These are phyloP conservation scores for Tilletia caries DNA, from an alignment of 1,284 basidiomycete species.

Conservation along the genomic window DNA sequence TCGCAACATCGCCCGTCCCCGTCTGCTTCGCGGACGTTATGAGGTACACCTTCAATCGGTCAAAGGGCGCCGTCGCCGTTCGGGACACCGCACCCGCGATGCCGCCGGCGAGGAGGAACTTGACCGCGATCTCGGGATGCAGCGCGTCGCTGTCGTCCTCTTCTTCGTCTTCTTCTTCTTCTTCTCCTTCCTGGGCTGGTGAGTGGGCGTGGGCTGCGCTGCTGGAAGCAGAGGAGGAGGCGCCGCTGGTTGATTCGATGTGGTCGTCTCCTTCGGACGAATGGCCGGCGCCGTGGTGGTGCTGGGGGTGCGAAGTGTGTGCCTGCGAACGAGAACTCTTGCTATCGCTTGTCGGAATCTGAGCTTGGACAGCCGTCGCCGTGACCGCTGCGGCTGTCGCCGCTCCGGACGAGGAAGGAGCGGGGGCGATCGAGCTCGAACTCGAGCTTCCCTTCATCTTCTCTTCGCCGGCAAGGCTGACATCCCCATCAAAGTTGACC, in stretches of 20 bases:
- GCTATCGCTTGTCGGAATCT: too few relatives aligned
- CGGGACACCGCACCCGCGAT: conserved; percentile 93
- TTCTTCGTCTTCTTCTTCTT: conserved; percentile 61
- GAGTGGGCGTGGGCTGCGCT: too few relatives aligned
- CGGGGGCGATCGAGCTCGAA: not conserved
- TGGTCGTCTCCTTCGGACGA: conserved; percentile 2
- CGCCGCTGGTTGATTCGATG: not conserved
- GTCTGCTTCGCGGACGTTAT: conserved; percentile 67
- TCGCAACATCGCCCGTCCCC: conserved; percentile 19
- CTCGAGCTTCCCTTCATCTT: conserved; percentile 27
- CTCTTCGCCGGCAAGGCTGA: conserved; percentile 46
- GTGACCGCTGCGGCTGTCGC: not conserved
- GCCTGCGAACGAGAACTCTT: not conserved
- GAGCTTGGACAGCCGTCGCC: too few relatives aligned
- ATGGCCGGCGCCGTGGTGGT: conserved; percentile 7
- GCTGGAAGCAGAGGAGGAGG: not conserved
- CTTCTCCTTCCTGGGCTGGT: conserved; percentile 17
- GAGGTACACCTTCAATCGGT: conserved; percentile 92
- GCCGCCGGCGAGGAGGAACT: conserved; percentile 88
- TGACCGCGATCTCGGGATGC: conserved; percentile 74
- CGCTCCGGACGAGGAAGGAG: conserved; percentile 6
- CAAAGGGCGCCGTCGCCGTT: conserved; percentile 94
- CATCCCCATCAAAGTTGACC: conserved; percentile 50
- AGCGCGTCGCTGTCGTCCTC: conserved; percentile 62
- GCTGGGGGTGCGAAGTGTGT: not conserved